These are phyloP conservation scores for Gelatoporia subvermispora DNA, from an alignment of 768 basidiomycete genomes.

Conservation along the genomic window DNA sequence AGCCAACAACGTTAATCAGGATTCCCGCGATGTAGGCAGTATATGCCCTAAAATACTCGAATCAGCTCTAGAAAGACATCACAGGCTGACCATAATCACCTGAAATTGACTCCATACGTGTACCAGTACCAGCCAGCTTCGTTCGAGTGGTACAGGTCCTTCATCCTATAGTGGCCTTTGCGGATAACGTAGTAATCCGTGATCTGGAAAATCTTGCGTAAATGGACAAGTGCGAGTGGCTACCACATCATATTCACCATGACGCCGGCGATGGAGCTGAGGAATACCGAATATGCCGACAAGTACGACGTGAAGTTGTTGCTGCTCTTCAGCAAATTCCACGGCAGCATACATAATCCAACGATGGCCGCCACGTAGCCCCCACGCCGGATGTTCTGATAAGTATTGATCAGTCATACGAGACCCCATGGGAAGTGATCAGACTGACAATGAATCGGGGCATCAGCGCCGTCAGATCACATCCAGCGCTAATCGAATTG, in stretches of 20 bases:
- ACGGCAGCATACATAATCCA: slow-evolving; percentile 70
- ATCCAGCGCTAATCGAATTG: slow-evolving; percentile 79
- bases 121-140: slow-evolving; percentile 72
- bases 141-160: slow-evolving; percentile 59
- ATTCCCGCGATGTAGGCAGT: slow-evolving; percentile 69
- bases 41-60: slow-evolving; percentile 42
- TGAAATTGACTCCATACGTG: slow-evolving; percentile 66
- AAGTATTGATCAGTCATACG: neutral
- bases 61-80: neutral
- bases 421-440: neutral
- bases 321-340: slow-evolving; percentile 70
- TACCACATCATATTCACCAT: slow-evolving; percentile 55
- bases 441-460: slow-evolving; percentile 64
- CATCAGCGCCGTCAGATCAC: slow-evolving; percentile 73
- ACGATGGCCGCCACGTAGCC: slow-evolving; percentile 80
- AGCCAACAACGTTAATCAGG: slow-evolving; percentile 78
- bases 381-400: slow-evolving; percentile 75
- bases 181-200: slow-evolving; percentile 76
- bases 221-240: neutral
- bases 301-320: slow-evolving; percentile 79
- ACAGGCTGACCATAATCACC: slow-evolving; percentile 34
- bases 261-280: slow-evolving; percentile 76
- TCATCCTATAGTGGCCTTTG: slow-evolving; percentile 64
- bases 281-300: slow-evolving; percentile 76
- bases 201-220: slow-evolving; percentile 39